Base-by-base conservation (phyloP, 805 yeast species). In the Metschnikowia cerradonensis region DNA sequence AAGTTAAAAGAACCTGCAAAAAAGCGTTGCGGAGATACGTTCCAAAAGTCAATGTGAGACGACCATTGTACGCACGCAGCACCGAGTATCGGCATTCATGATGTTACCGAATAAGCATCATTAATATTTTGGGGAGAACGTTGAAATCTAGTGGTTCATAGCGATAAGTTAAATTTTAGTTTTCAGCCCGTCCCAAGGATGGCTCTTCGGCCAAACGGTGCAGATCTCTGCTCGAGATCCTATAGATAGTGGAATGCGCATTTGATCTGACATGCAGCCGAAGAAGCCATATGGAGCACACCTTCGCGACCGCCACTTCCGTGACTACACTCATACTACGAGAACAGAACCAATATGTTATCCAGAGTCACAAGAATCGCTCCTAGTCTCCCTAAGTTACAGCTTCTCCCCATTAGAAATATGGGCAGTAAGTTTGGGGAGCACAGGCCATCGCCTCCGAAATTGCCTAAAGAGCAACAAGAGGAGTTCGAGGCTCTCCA, bases 401-500 rank as follows among this genome's bases (percentile, higher is more conserved):
- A 20, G 37, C 20, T n/a, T n/a, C 14, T 42, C 8, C 10, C 19
- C 20, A 11, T 20, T 11, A 20, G 45, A n/a, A 15, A 13, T 10
- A 20, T 33, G 45, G 14, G 36, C n/a, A 32, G 38, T 20, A 42
- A 65, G 49, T 62, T 68, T 40, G 47, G 61, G 14, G 67, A 67
- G 45, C 55, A 39, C 52, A 58, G 61, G 6, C 70, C 73, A 3
- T 56, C 60, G 1, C 96, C 96, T 3, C 92, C 92, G 22, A 78
- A 81, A 52, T 74, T 89, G n/a, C 84, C 89, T 17, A 80, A 82
- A 50, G 85, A 86, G 56, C 88, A 88, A 47, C 96, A 89, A 67
- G 90, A 85, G 59, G 99, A 94, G 70, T 92, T 94, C 67, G 99
- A 94, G 64, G 77, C 79, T 39, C 79, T 92, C 38, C 96, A 90